Percentiles rank a stretch among this genome's conserved stretches.
Evolutionary conservation across 352 stramenopile species (phyloP).

Genomic region (Pythium utonaiense): DNA sequence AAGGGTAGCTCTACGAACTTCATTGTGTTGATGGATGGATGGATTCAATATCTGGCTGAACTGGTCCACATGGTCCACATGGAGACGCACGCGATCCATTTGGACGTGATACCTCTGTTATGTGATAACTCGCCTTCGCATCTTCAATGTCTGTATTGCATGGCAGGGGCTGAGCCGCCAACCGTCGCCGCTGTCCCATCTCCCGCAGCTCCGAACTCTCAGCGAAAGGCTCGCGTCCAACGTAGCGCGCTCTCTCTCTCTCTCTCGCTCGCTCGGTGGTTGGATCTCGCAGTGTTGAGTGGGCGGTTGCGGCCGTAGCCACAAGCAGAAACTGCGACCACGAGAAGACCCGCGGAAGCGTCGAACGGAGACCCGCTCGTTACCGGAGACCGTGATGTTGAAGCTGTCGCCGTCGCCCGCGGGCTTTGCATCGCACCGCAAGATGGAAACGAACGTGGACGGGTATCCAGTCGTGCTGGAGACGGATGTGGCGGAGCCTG

Average conservation of each 20-base stretch:
- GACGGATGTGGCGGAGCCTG: background rate
- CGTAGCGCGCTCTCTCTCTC: no score
- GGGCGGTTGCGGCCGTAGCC: background rate
- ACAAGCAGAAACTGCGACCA: background rate
- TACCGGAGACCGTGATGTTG: background rate
- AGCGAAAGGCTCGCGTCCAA: no score
- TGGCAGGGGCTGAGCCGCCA: background rate
- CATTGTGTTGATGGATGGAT: background rate
- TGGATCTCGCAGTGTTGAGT: background rate
- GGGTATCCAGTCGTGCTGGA: background rate
- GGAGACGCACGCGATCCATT: background rate
- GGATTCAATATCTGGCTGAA: no score
- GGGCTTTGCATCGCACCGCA: background rate
- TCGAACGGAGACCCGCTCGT: background rate
- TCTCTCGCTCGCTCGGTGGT: no score
- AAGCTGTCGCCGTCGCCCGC: background rate
- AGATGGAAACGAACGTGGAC: background rate
- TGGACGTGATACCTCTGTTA: background rate
- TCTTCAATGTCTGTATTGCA: conserved; percentile 3
- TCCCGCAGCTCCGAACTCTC: background rate
- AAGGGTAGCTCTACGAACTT: background rate
- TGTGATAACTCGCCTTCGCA: background rate
- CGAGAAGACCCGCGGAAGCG: no score
- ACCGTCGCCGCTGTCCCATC: background rate
- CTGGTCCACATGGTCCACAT: conserved; percentile 4